These are phyloP conservation scores for Entomortierella lignicola DNA, from an alignment of 192 early-diverging fungal species.

Conservation along the genomic window DNA sequence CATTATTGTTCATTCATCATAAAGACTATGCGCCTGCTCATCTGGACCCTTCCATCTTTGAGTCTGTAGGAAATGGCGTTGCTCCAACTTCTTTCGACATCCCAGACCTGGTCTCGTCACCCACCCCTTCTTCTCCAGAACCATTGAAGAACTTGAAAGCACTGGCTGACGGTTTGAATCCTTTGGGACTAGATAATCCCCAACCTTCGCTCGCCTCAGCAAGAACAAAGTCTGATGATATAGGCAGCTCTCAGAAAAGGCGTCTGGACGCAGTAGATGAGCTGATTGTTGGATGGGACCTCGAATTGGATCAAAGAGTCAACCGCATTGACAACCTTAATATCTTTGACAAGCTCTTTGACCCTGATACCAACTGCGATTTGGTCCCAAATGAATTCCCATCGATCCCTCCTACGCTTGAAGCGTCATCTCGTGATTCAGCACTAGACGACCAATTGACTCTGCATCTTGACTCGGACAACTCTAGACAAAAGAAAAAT, in stretches of 20 bases:
- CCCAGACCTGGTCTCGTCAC: neutral
- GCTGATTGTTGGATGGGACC: slow-evolving; percentile 14
- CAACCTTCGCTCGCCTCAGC: neutral
- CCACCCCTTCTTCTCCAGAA: neutral
- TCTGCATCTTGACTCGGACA: neutral
- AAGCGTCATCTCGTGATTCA: neutral
- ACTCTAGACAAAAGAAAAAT: neutral
- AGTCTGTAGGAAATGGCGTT: slow-evolving; percentile 24
- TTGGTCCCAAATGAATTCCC: neutral
- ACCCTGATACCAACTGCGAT: neutral
- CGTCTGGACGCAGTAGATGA: neutral
- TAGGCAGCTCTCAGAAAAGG: neutral
- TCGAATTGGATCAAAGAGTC: slow-evolving; percentile 31
- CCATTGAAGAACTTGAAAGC: slow-evolving; percentile 4
- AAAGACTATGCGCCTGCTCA: slow-evolving; percentile 19
- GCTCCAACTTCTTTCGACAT: slow-evolving; percentile 8
- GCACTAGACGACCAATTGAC: neutral
- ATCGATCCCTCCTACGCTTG: neutral
- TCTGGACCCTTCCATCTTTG: slow-evolving; percentile 28
- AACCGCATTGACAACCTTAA: slow-evolving; percentile 7
- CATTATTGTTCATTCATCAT: slow-evolving; percentile 17
- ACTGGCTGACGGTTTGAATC: slow-evolving; percentile 9
- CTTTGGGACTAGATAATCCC: neutral
- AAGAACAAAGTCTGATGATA: neutral
- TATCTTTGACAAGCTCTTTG: slow-evolving; percentile 16